A percentile compares a stretch with the other conserved stretches of the same genome.
These are phyloP conservation scores for Mycena polygramma DNA, from an alignment of 768 basidiomycete species.

Conservation along the genomic window DNA sequence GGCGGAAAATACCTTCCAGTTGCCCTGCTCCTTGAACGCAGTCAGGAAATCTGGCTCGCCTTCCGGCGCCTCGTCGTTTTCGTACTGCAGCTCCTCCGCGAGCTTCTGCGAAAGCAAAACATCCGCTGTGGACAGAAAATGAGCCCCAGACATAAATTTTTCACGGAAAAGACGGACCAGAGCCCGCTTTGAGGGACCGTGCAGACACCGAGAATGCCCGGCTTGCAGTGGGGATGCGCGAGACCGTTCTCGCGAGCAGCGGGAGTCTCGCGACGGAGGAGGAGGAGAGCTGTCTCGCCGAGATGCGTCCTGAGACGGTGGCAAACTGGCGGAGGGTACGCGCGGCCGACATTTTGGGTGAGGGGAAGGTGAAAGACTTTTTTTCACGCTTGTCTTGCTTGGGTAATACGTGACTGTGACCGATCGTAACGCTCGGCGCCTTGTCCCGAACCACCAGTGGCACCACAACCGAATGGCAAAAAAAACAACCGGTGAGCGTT, in stretches of 20 bases:
- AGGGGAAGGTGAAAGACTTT: slow-evolving; percentile 11
- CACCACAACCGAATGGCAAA: too few species aligned
- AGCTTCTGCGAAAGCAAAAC: slow-evolving; percentile 81
- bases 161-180: slow-evolving; percentile 31
- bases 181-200: slow-evolving; percentile 34
- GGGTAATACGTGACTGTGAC: not conserved
- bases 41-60: slow-evolving; percentile 81
- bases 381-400: slow-evolving; percentile 1
- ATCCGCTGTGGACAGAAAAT: slow-evolving; percentile 65
- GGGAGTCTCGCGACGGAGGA: slow-evolving; percentile 46
- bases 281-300: slow-evolving; percentile 46
- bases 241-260: slow-evolving; percentile 41
- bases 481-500: too few species aligned
- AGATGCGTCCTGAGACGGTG: slow-evolving; percentile 57
- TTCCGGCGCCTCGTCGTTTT: slow-evolving; percentile 65
- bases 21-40: slow-evolving; percentile 76
- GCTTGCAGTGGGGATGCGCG: slow-evolving; percentile 37
- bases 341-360: slow-evolving; percentile 68
- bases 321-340: slow-evolving; percentile 72
- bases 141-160: slow-evolving; percentile 4
- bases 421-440: not conserved
- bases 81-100: slow-evolving; percentile 87
- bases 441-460: too few species aligned
- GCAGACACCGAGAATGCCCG: slow-evolving; percentile 64
- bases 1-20: slow-evolving; percentile 75